Percentiles rank a stretch among this genome's conserved stretches.
These are phyloP conservation scores for Dioszegia aurantiaca DNA, from an alignment of 768 basidiomycete genomes.

Conservation along the genomic window DNA sequence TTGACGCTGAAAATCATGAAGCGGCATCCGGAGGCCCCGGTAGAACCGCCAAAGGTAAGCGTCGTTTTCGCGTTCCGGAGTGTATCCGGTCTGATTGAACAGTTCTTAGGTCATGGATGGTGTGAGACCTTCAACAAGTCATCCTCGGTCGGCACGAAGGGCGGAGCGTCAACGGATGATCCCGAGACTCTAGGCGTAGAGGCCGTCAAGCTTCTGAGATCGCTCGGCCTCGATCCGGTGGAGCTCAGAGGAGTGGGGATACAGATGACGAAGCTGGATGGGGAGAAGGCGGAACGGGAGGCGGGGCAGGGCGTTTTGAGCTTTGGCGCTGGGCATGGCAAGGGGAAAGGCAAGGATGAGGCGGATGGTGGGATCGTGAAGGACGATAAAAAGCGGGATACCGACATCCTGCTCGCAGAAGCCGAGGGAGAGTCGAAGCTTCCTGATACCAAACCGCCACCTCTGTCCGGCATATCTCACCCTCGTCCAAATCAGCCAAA, in stretches of 20 bases:
- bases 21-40: constrained; percentile 76
- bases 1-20: constrained; percentile 87
- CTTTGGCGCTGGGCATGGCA: constrained; percentile 53
- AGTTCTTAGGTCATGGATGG: constrained; percentile 89
- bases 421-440: no score
- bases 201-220: constrained; percentile 70
- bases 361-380: neutral
- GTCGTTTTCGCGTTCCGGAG: neutral
- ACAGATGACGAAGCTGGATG: constrained; percentile 83
- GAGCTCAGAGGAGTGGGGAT: constrained; percentile 92
- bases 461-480: neutral
- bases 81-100: neutral
- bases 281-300: constrained; percentile 46
- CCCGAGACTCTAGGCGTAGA: constrained; percentile 67
- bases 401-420: no score
- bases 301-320: constrained; percentile 63
- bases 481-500: constrained; percentile 1
- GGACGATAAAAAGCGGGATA: neutral
- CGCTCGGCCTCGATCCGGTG: constrained; percentile 72
- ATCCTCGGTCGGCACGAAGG: constrained; percentile 60
- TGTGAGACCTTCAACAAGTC: constrained; percentile 82
- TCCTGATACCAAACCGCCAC: no score
- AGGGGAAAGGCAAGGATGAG: constrained; percentile 6
- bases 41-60: constrained; percentile 82
- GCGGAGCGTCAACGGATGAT: constrained; percentile 72